Evolutionary conservation across 345 rosid genomes (phyloP), one percentile per base, ranked within the genome.

Genomic region (Arabidopsis thaliana): DNA sequence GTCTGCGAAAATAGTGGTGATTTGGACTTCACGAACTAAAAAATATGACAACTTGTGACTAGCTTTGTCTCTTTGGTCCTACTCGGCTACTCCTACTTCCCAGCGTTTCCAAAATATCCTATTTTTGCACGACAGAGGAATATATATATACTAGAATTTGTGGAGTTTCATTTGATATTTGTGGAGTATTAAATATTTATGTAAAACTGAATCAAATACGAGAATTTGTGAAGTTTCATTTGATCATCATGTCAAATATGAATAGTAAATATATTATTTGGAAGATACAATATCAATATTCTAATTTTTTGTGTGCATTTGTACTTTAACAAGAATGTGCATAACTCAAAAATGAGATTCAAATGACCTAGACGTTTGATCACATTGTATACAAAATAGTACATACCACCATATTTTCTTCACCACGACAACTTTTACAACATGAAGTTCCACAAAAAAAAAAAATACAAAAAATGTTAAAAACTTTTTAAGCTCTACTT

Each of bases 1-100:
- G 32, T 48, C 20, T 41, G 41, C 14, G 20, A 20, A 33, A 12
- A 49, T 14, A 32, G 41, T 57, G 61, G 9, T 33, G 61, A 57
- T 55, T 40, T 52, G 38, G 6, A 3, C 6, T 13, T 2, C 4
- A 38, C 37, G 6, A 2, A 50, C 37, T 0, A 8, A 0, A 4
- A 33, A 20, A 74, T 6, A 36, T 8, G 65, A 48, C 60, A 58
- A 67, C 65, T 28, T 65, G 67, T 25, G 48, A 59, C 16, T 13
- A 65, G 34, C 70, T 53, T 74, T 58, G 72, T 57, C 65, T 10
- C n/a, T n/a, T n/a, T 32, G 63, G 64, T 64, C 77, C 63, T 33
- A 63, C 55, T 25, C 1, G 28, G 28, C 20, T 16, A 25, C 28
- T 16, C 20, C 20, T 28, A 28, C 32, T 28, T 28, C 32, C 32